Evolutionary conservation across 2,329 filamentous ascomycete species (phyloP).

Genomic region (Thelonectria blattea): DNA sequence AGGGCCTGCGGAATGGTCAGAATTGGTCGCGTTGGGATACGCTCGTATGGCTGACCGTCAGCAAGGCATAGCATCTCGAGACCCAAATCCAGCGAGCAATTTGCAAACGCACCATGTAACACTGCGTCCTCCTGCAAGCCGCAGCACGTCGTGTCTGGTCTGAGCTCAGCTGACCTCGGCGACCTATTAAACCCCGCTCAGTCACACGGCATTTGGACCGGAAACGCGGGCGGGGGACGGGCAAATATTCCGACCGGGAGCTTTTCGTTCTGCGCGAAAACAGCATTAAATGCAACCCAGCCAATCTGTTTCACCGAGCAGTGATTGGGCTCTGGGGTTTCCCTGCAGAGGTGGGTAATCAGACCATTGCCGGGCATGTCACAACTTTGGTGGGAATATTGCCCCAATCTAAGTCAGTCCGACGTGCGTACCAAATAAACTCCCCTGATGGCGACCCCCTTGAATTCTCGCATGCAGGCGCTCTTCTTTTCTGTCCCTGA

Average conservation of each 20-base stretch:
- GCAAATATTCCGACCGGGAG: too few relatives aligned
- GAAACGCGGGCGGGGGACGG: too few relatives aligned
- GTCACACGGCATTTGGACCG: conserved; percentile 5
- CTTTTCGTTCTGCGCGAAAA: neutral
- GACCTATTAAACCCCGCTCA: neutral
- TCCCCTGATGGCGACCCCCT: neutral
- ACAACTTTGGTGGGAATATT: conserved; percentile 16
- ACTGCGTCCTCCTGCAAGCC: neutral
- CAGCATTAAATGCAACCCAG: conserved; percentile 1
- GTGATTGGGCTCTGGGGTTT: conserved; percentile 21
- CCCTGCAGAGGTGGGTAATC: conserved; percentile 19
- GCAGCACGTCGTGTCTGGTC: neutral
- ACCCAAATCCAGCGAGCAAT: neutral
- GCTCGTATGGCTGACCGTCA: neutral
- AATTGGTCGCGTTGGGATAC: too few relatives aligned
- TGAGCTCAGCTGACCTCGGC: conserved; percentile 7
- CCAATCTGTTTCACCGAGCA: conserved; percentile 20
- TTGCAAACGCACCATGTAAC: neutral
- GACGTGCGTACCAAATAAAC: neutral
- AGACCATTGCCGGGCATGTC: conserved; percentile 16
- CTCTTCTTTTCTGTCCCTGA: neutral
- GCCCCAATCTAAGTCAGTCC: conserved; percentile 8
- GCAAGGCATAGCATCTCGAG: neutral
- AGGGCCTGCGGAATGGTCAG: too few relatives aligned
- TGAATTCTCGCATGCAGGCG: neutral